These are phyloP conservation scores for Esteya vermicola DNA, from an alignment of 2,329 filamentous ascomycete species.

Conservation along the genomic window DNA sequence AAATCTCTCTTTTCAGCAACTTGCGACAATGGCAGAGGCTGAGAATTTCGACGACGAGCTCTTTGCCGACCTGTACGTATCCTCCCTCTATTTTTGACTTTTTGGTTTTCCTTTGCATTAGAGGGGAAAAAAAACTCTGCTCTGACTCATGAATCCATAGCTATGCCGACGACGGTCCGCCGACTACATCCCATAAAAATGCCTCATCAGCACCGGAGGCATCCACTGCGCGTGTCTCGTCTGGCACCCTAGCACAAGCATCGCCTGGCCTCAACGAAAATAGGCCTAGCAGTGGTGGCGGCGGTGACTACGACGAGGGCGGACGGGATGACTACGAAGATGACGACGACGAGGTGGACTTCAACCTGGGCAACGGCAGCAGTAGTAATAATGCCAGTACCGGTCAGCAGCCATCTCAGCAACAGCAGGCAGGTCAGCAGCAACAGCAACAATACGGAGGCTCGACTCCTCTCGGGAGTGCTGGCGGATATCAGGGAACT, in stretches of 20 bases:
- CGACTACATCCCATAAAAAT: slow-evolving; percentile 14
- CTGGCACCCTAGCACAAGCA: too few relatives aligned
- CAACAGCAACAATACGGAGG: neutral
- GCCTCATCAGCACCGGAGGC: too few relatives aligned
- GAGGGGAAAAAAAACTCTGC: too few relatives aligned
- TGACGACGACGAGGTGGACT: slow-evolving; percentile 40
- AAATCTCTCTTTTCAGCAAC: neutral
- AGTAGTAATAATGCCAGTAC: slow-evolving; percentile 14
- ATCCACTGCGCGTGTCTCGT: too few relatives aligned
- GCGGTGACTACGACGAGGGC: slow-evolving; percentile 12
- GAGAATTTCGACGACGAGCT: slow-evolving; percentile 79
- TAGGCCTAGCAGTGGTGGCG: neutral
- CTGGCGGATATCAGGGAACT: neutral
- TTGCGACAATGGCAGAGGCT: slow-evolving; percentile 50
- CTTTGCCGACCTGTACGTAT: slow-evolving; percentile 73
- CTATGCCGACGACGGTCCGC: slow-evolving; percentile 52
- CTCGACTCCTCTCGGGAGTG: slow-evolving; percentile 15
- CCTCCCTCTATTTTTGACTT: neutral
- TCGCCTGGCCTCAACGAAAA: slow-evolving; percentile 7
- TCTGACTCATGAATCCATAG: slow-evolving; percentile 20
- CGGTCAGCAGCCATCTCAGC: slow-evolving; percentile 6
- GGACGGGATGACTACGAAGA: slow-evolving; percentile 27
- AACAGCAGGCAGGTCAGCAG: slow-evolving; percentile 1
- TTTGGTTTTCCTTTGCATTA: too few relatives aligned
- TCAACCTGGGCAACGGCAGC: slow-evolving; percentile 31